Evolutionary conservation across 2,329 filamentous ascomycete genomes (phyloP), one percentile per base, ranked within the genome.

Genomic region (Pseudopyricularia cyperi): DNA sequence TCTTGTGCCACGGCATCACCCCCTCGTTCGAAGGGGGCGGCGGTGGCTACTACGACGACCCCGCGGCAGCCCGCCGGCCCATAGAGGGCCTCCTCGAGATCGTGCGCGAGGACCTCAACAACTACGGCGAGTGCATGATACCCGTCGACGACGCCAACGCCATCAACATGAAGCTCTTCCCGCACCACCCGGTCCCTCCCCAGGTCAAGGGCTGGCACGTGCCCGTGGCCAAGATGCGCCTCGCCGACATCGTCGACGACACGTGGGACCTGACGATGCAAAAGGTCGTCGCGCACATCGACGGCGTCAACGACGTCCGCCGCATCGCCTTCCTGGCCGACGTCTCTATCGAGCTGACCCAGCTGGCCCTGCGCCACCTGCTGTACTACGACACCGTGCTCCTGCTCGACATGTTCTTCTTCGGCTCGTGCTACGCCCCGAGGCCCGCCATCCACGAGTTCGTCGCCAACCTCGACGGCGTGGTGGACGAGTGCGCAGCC

Each of bases 121-220:
- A 94, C 61, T 98, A 96, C 63, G 90, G 88, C 63, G 93, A 98
- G 71, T 95, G 90, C 74, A 95, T 95, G 90, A 95, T 96, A 61
- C 90, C 90, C 0, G 91, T 96, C 57, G 89, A 95, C 66, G 89
- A 95, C 58, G 83, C 89, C 55, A 96, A 95, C 65, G 95, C 89
- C 0, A 83, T 96, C 67, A 95, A 96, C 68, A 87, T 96, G 76
- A 96, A 96, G 69, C 79, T 96, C 49, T 96, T 96, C 65, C 89
- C 89, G 0, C 82, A 87, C 47, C 85, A 91, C 60, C 75, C 82
- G 1, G 79, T 82, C 15, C 90, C 90, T 2, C 82, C 88, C 0
- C 75, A 82, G 3, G 84, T 97, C 52, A 83, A 85, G 60, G 80
- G 86, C 47, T 95, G 88, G 84, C 89, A 97, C 62, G 93, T 98